Percentiles rank a stretch among this genome's conserved stretches.
Evolutionary conservation across 306 rosid species (phyloP).

Genomic region (Sesbania bispinosa): DNA sequence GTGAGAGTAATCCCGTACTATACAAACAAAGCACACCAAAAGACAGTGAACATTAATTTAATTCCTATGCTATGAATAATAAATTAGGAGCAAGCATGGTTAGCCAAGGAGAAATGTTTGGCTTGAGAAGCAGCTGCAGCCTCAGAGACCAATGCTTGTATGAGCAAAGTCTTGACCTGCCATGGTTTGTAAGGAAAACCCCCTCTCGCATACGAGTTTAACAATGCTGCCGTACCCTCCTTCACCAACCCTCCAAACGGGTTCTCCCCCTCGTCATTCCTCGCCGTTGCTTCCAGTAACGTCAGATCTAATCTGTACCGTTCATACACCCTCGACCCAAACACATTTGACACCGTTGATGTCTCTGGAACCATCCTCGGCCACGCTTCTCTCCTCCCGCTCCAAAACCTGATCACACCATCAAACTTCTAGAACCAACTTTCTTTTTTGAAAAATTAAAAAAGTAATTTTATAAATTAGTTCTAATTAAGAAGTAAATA

Average conservation of each 20-base stretch:
- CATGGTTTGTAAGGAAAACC: constrained; percentile 68
- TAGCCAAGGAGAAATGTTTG: constrained; percentile 54
- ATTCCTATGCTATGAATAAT: no score
- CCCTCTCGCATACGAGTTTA: constrained; percentile 68
- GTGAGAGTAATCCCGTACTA: no score
- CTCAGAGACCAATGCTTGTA: constrained; percentile 64
- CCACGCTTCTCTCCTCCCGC: constrained; percentile 73
- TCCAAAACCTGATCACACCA: constrained; percentile 54
- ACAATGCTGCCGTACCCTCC: constrained; percentile 69
- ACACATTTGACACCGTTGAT: constrained; percentile 70
- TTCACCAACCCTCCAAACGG: constrained; percentile 56
- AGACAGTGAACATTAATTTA: no score
- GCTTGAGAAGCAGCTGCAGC: constrained; percentile 57
- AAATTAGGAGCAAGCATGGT: constrained; percentile 50
- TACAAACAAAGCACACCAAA: not conserved
- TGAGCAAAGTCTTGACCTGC: constrained; percentile 87
- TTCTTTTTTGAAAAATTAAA: no score
- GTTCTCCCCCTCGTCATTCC: constrained; percentile 50
- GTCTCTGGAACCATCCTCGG: constrained; percentile 86
- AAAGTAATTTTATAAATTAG: no score
- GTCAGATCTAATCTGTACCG: constrained; percentile 79
- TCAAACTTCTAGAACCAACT: no score
- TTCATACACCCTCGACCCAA: constrained; percentile 70
- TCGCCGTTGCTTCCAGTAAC: constrained; percentile 58
- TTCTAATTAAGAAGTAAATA: no score